phyloP scores from a whole-genome alignment of 768 basidiomycete species.

The Suillus brevipes region DNA sequence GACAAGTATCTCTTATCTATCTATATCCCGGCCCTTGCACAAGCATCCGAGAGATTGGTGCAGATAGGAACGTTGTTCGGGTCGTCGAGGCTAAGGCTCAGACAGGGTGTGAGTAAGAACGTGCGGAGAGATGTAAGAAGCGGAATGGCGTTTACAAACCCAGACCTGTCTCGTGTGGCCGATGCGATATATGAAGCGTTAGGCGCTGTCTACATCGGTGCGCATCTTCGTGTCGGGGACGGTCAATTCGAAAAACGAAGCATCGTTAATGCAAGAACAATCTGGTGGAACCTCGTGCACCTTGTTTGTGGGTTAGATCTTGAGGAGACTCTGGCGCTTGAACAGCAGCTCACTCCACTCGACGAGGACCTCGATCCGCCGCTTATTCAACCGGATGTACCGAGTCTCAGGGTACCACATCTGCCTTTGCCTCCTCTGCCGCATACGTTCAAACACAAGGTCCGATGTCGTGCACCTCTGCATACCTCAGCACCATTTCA shows the following conservation, averaged over 20 bases:
- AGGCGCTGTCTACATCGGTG: slow-evolving; percentile 54
- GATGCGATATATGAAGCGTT: slow-evolving; percentile 44
- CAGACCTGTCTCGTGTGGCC: slow-evolving; percentile 44
- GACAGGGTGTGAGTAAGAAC: slow-evolving; percentile 36
- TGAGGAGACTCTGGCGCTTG: slow-evolving; percentile 36
- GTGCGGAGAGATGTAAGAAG: slow-evolving; percentile 50
- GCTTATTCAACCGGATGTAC: slow-evolving; percentile 20
- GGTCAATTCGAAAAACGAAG: slow-evolving; percentile 54
- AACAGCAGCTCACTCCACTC: slow-evolving; percentile 10
- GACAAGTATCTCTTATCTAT: slow-evolving; percentile 48
- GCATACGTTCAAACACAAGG: slow-evolving; percentile 7
- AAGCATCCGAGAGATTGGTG: neutral
- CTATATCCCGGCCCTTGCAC: neutral
- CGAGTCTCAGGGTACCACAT: slow-evolving; percentile 26
- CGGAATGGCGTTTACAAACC: slow-evolving; percentile 58
- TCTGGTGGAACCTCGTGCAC: slow-evolving; percentile 62
- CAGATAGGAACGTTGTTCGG: slow-evolving; percentile 46
- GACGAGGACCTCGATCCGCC: slow-evolving; percentile 15
- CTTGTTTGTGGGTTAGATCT: slow-evolving; percentile 44
- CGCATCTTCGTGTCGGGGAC: slow-evolving; percentile 71
- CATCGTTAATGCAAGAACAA: slow-evolving; percentile 40
- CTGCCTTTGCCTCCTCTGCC: slow-evolving; percentile 30
- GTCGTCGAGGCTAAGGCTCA: slow-evolving; percentile 63
- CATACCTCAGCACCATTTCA: slow-evolving; percentile 36
- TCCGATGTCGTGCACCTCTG: slow-evolving; percentile 40